phyloP scores from a whole-genome alignment of 108 stramenopile genomes.

The Cyclostephanos invisitatus region DNA sequence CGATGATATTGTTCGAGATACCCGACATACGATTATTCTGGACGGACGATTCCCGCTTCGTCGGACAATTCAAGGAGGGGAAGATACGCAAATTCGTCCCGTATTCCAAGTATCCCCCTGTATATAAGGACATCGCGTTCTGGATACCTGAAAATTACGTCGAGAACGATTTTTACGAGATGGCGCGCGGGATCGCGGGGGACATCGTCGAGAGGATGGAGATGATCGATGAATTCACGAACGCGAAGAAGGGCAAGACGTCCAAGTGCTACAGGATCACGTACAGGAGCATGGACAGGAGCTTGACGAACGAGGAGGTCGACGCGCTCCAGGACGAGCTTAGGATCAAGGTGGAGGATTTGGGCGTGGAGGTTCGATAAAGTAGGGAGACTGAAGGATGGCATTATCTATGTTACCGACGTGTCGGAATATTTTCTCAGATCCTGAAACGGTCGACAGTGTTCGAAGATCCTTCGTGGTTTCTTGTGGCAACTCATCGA shows the following conservation, averaged over 20 bases:
- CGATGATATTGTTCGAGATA: slow-evolving; percentile 95
- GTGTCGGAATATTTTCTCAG: too few relatives aligned
- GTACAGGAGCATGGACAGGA: slow-evolving; percentile 85
- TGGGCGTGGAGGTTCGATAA: slow-evolving; percentile 70
- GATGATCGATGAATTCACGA: slow-evolving; percentile 79
- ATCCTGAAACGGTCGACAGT: too few relatives aligned
- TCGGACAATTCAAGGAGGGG: slow-evolving; percentile 80
- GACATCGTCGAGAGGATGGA: slow-evolving; percentile 83
- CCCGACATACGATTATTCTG: slow-evolving; percentile 95
- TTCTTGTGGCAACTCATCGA: neutral
- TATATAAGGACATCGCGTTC: slow-evolving; percentile 84
- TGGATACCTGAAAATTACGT: slow-evolving; percentile 75
- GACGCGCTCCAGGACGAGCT: slow-evolving; percentile 72
- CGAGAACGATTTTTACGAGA: slow-evolving; percentile 81
- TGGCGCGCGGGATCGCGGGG: slow-evolving; percentile 78
- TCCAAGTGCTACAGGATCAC: slow-evolving; percentile 80
- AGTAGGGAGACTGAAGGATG: neutral
- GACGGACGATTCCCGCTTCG: slow-evolving; percentile 88
- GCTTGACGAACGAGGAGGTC: slow-evolving; percentile 85
- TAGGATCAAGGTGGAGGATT: slow-evolving; percentile 38
- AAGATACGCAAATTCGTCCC: slow-evolving; percentile 65
- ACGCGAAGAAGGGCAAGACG: slow-evolving; percentile 73
- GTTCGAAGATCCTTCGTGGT: neutral
- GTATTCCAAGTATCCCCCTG: slow-evolving; percentile 86
- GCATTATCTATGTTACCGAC: too few relatives aligned